Evolutionary conservation across 192 early-diverging fungal genomes (phyloP).

Genomic region (Rhizoclosmatium globosum): DNA sequence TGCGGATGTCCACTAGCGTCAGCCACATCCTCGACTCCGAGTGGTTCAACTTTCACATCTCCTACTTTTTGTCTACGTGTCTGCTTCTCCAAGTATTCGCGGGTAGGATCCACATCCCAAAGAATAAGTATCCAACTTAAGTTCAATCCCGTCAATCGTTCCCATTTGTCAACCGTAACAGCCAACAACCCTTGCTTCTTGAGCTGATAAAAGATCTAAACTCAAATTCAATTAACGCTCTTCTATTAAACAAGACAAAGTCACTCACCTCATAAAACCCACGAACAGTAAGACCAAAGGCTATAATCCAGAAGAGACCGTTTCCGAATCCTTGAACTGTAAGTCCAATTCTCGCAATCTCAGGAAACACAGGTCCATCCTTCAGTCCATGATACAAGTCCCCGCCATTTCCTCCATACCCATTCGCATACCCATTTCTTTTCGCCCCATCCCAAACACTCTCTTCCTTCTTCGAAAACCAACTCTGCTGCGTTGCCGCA

Average conservation of each 20-base stretch:
- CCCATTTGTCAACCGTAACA: neutral
- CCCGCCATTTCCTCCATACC: too few relatives aligned
- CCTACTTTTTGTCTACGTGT: neutral
- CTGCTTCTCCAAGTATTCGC: neutral
- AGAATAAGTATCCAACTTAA: constrained; percentile 21
- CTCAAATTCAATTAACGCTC: neutral
- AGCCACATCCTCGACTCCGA: neutral
- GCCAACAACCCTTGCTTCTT: neutral
- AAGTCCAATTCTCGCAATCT: neutral
- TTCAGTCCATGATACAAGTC: neutral
- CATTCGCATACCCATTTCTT: too few relatives aligned
- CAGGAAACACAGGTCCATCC: constrained; percentile 5
- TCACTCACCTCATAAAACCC: neutral
- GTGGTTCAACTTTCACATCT: neutral
- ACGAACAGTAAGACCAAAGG: neutral
- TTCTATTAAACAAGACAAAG: neutral
- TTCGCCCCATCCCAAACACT: too few relatives aligned
- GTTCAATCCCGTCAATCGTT: constrained; percentile 17
- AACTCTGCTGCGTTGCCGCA: too few relatives aligned
- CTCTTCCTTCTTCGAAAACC: too few relatives aligned
- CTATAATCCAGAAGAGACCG: neutral
- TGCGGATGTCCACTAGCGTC: constrained; percentile 32
- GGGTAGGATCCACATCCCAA: constrained; percentile 11
- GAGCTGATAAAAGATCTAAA: neutral
- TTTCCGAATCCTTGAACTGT: neutral